Base-by-base conservation (phyloP, 805 yeast genomes). In the Wickerhamomyces sydowiorum region DNA sequence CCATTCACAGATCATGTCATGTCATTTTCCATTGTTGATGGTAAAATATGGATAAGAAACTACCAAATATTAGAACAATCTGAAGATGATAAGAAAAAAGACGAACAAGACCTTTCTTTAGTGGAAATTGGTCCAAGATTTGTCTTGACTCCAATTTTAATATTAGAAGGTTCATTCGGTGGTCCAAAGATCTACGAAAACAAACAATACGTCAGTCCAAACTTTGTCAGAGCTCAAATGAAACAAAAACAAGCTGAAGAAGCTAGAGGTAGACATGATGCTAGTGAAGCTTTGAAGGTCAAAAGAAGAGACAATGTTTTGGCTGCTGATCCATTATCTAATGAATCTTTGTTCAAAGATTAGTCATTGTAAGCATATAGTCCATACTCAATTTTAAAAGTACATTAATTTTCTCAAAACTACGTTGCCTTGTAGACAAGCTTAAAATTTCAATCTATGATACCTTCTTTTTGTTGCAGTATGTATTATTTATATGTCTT, bases 161-260 rank as follows among this genome's bases (percentile, higher is more conserved):
- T 93, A 40, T 73, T 91, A 49, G 98, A 93, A 69, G 99, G 99
- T 38, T 88, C 97, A 2, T 93, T 93, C 56, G 91, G 96, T 43
- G 99, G 99, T 18, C 96, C 98, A 50, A 88, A 90, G 74, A 89
- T 93, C 51, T 93, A 87, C 66, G 98, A 93, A 60, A 93, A 93
- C 71, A 90, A 87, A 71, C 93, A 91, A 66, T 93, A 86, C 65
- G 96, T 93, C 37, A 86, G 96, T 46, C 99, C 99, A 50, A 93
- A 93, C 72, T 80, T 86, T 46, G 91, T 84, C 31, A 85, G 99
- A 71, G 87, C 99, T 12, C 96, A 90, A 70, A 47, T 74, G 50
- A 86, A 79, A 62, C 85, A 82, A 53, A 77, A 84, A 59, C 80
- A 84, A 42, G 97, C 97, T 3, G 77, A 73, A 40, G 80, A 80